Evolutionary conservation across 768 basidiomycete genomes (phyloP), one percentile per base, ranked within the genome.

Genomic region (Calocybe indica): DNA sequence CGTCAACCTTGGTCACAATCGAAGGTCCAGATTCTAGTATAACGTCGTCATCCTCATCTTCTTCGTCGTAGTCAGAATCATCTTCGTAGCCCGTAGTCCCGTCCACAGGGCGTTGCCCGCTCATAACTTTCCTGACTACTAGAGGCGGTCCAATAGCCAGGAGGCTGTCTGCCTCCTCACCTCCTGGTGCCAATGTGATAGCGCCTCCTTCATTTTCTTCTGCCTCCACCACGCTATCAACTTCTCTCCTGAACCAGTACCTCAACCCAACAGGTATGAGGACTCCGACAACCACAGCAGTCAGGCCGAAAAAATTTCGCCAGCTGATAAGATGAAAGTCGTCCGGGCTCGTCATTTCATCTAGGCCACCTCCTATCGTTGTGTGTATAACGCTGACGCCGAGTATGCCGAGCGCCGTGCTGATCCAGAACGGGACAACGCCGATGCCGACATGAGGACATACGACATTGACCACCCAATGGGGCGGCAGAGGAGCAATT

Each of bases 261-360:
- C 92, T 79, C 52, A 95, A 66, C 2, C 88, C 91, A 32, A 96
- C 92, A 5, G 93, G 93, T 47, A 95, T 90, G 69, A 95, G 73
- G n/a, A 91, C 94, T 5, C 92, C 93, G 9, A 92, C 76, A 47
- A 88, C 89, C 43, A 95, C 82, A 0, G 90, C 90, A 1, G 83
- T 76, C 14, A 97, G 72, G 8, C 85, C 81, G 53, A 95, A 76
- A 60, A 94, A 88, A 66, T 97, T 97, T 50, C 79, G 78, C 83
- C 88, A 86, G 48, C 92, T 95, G 54, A 98, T 80, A 42, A 98
- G 77, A 64, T 95, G 85, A 62, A 98, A 97, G 62, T 98, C 95
- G 32, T 80, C 88, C 1, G 94, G 76, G 39, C 84, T 86, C 5
- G 94, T 95, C 95, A 98, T 97, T 51, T 92, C 83, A 55, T 97